A percentile compares a stretch with the other conserved stretches of the same genome.
phyloP scores from a whole-genome alignment of 495 filamentous ascomycete genomes.

The Thermothielavioides terrestris region DNA sequence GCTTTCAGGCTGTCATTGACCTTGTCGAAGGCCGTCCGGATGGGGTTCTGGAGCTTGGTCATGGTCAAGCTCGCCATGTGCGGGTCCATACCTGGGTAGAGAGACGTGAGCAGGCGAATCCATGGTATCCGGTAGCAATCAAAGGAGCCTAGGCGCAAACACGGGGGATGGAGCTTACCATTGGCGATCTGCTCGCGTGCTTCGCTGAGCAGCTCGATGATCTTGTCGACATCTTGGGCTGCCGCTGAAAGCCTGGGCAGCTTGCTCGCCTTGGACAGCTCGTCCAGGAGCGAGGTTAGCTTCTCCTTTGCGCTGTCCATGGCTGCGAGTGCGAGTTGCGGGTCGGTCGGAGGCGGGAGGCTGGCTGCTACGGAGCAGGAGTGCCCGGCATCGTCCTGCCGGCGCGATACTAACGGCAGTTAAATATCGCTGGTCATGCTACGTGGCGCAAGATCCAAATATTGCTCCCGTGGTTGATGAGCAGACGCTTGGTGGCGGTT shows the following conservation, averaged over 20 bases:
- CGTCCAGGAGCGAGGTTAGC: slow-evolving; percentile 49
- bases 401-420: too few species aligned
- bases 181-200: slow-evolving; percentile 61
- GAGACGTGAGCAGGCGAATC: background rate
- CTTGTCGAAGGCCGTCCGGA: slow-evolving; percentile 67
- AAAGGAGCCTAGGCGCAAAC: too few species aligned
- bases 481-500: too few species aligned
- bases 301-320: slow-evolving; percentile 12
- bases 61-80: slow-evolving; percentile 59
- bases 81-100: slow-evolving; percentile 51
- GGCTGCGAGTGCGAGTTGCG: background rate
- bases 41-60: slow-evolving; percentile 73
- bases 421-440: too few species aligned
- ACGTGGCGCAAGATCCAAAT: too few species aligned
- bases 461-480: too few species aligned
- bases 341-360: too few species aligned
- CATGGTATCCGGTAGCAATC: background rate
- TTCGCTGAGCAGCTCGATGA: slow-evolving; percentile 64
- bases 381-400: background rate
- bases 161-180: slow-evolving; percentile 37
- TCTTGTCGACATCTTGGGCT: slow-evolving; percentile 67
- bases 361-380: background rate
- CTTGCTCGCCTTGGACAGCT: slow-evolving; percentile 60
- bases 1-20: slow-evolving; percentile 74
- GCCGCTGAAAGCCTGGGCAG: slow-evolving; percentile 62